Evolutionary conservation across 768 basidiomycete genomes (phyloP), one percentile per base, ranked within the genome.

Genomic region (Gelatoporia subvermispora): DNA sequence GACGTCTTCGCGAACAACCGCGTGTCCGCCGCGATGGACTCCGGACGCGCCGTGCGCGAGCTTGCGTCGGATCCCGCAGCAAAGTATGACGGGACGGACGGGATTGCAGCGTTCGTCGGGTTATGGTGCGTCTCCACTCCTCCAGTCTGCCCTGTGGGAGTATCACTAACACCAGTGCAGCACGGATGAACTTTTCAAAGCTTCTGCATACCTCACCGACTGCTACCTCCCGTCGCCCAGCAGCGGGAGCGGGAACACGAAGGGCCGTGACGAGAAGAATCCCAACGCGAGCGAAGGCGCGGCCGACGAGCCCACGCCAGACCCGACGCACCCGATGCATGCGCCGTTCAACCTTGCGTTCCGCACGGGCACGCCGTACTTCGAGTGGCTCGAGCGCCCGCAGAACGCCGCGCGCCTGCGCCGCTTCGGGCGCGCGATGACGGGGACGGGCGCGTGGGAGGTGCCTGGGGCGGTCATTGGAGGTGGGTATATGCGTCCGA

Each of bases 281-380:
- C n/a, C n/a, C n/a, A n/a, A n/a, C n/a, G n/a, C n/a, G n/a, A n/a
- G n/a, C n/a, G n/a, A n/a, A n/a, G n/a, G n/a, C n/a, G n/a, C 28
- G 28, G 5, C 28, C 28, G 28, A 31, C 28, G 7, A 7, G 28
- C 28, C n/a, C n/a, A n/a, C 28, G 28, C 28, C 28, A 8, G 41
- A 53, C 1, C 7, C 37, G n/a, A 39, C 46, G 20, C 36, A 53
- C 24, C 76, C 78, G 11, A 77, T 76, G 41, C 71, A 72, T 23
- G 73, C 84, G 3, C 85, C 87, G 0, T 89, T 89, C 59, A 86
- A 84, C 58, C 70, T 82, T 55, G 88, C 87, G 10, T 88, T 89
- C 58, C 69, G 71, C 1, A 77, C 67, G 34, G 60, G 58, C 56
- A 64, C 48, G 56, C 69, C 40, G 2, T 88, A 77, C 58, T 90